phyloP scores from a whole-genome alignment of 2,329 filamentous ascomycete genomes.

The Tothia fuscella region DNA sequence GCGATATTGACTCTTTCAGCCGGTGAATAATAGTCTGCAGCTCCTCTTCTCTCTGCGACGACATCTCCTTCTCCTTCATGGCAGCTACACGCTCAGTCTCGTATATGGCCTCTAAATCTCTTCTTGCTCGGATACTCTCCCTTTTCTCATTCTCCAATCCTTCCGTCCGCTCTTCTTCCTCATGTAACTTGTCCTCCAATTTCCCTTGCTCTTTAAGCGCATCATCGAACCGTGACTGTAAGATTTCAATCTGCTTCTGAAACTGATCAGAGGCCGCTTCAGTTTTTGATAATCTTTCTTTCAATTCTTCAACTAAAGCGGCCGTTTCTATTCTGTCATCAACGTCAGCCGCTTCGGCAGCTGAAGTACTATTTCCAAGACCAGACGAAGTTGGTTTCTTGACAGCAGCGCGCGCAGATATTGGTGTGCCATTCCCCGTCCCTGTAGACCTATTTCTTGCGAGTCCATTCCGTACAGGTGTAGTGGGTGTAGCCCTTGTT shows the following conservation, averaged over 20 bases:
- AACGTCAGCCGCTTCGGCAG: conserved; percentile 31
- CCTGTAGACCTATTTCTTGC: conserved; percentile 21
- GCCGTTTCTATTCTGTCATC: conserved; percentile 70
- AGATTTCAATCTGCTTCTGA: conserved; percentile 71
- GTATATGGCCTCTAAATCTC: conserved; percentile 87
- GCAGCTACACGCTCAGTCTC: conserved; percentile 80
- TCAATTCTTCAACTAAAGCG: conserved; percentile 70
- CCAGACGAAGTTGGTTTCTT: conserved; percentile 20
- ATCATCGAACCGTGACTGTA: conserved; percentile 80
- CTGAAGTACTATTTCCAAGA: conserved; percentile 19
- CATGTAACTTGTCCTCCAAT: conserved; percentile 78
- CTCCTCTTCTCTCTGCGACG: conserved; percentile 73
- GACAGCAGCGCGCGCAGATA: conserved; percentile 27
- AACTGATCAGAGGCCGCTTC: conserved; percentile 67
- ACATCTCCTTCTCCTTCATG: conserved; percentile 85
- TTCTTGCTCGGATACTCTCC: conserved; percentile 68
- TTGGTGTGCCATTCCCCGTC: conserved; percentile 21
- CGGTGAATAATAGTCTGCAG: conserved; percentile 83
- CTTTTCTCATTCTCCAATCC: conserved; percentile 72
- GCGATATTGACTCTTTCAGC: conserved; percentile 76
- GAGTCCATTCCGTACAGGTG: conserved; percentile 19
- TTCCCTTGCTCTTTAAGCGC: conserved; percentile 69
- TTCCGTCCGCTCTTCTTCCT: conserved; percentile 75
- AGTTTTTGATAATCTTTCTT: conserved; percentile 68
- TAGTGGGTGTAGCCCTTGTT: conserved; percentile 16